Base-by-base conservation (phyloP, 2,329 filamentous ascomycete genomes). In the Microdochium bolleyi region DNA sequence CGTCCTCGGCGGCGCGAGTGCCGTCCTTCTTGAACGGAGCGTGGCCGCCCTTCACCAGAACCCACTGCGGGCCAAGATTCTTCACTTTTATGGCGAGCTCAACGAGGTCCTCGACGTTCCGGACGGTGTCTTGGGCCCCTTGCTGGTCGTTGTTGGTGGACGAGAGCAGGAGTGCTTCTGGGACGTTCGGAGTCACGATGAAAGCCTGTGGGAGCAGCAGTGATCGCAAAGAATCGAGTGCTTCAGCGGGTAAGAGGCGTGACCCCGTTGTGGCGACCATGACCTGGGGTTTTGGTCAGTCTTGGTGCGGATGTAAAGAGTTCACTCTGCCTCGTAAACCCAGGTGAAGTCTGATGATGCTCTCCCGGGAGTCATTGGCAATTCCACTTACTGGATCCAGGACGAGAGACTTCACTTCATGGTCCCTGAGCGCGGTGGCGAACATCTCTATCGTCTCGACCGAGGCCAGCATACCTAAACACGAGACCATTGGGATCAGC, bases 11-110 rank as follows among this genome's bases (percentile, higher is more conserved):
- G 0, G 89, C 85, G 0, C 80, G 77, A 5, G 73, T 75, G 22
- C 83, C 75, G 49, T 86, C 80, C 50, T 73, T 76, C 4, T 78
- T 84, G 57, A 97, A 79, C 1, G 92, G 91, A n/a, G 87, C 69
- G 70, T 97, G 94, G 0, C 92, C 92, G 44, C 92, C 92, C 70
- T 97, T 97, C 54, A 96, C 75, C 10, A 97, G 77, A 27, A 96
- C 87, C 73, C 87, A 91, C 57, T 81, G 79, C 0, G 91, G 85
- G 0, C 92, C 92, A 0, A 95, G 73, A 1, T 69, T 66, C 38
- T 83, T 80, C 8, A 96, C 75, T 13, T 73, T 71, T 56, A 79
- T 82, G 1, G 88, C 90, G 32, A 95, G 75, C 1, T 69, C 63
- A 59, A 90, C 83, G 41, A 96, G 69, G 46, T 88, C 88, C 3